These are phyloP conservation scores for Aspergillus hancockii DNA, from an alignment of 495 filamentous ascomycete genomes.

Conservation along the genomic window DNA sequence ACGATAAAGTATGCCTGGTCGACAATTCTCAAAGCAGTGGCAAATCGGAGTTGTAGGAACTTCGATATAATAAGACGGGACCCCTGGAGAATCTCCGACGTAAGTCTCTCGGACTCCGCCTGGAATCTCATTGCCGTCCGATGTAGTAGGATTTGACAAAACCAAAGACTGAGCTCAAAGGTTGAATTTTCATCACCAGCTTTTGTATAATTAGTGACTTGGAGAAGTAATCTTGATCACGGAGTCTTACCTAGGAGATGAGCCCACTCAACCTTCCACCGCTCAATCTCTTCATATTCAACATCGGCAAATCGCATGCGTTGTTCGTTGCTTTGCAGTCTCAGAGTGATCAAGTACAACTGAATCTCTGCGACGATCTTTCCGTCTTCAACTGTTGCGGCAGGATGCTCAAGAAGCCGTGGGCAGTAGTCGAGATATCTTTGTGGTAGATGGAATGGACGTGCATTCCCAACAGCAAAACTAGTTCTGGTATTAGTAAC, in stretches of 20 bases:
- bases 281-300: slow-evolving; percentile 42
- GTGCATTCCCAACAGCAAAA: slow-evolving; percentile 40
- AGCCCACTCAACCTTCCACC: slow-evolving; percentile 43
- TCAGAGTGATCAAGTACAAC: slow-evolving; percentile 35
- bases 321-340: slow-evolving; percentile 29
- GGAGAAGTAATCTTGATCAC: neutral
- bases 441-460: slow-evolving; percentile 35
- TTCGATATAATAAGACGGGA: slow-evolving; percentile 38
- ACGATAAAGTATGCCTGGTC: slow-evolving; percentile 43
- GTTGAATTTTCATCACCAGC: slow-evolving; percentile 35
- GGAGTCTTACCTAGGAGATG: slow-evolving; percentile 35
- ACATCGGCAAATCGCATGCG: slow-evolving; percentile 33
- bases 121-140: slow-evolving; percentile 33
- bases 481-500: slow-evolving; percentile 20
- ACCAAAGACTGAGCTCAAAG: slow-evolving; percentile 40
- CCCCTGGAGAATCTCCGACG: slow-evolving; percentile 33
- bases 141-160: slow-evolving; percentile 42
- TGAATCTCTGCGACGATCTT: slow-evolving; percentile 42
- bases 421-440: slow-evolving; percentile 39
- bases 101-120: slow-evolving; percentile 30
- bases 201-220: slow-evolving; percentile 8
- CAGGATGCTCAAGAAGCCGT: slow-evolving; percentile 36
- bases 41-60: slow-evolving; percentile 37
- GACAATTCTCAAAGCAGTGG: slow-evolving; percentile 32
- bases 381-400: slow-evolving; percentile 36